phyloP scores from a whole-genome alignment of 768 basidiomycete genomes.

The Rhizopogon sp. region DNA sequence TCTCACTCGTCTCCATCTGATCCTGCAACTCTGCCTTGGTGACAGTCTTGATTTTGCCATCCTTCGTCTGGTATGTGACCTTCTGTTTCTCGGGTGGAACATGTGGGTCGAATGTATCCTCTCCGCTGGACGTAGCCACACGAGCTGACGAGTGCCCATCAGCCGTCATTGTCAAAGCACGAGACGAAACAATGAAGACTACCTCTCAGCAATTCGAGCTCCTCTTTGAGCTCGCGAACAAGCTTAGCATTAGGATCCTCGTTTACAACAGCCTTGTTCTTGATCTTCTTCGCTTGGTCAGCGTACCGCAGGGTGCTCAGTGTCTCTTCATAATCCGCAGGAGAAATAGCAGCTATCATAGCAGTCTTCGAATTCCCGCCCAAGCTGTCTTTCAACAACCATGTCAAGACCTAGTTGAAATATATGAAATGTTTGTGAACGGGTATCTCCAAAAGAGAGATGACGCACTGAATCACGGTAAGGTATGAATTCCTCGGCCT shows the following conservation, averaged over 20 bases:
- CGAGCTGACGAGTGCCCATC: constrained; percentile 45
- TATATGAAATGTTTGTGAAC: background rate
- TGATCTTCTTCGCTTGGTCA: constrained; percentile 99
- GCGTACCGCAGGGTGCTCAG: constrained; percentile 96
- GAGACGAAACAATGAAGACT: constrained; percentile 17
- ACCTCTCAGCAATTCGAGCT: constrained; percentile 89
- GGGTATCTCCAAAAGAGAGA: background rate
- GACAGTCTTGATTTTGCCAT: constrained; percentile 91
- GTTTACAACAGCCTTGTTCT: constrained; percentile 98
- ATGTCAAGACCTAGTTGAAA: constrained; percentile 76
- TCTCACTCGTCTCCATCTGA: constrained; percentile 93
- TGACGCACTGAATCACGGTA: constrained; percentile 90
- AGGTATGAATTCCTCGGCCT: constrained; percentile 89
- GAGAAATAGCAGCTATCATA: constrained; percentile 98
- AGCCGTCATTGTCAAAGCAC: background rate
- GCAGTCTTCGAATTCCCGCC: constrained; percentile 98
- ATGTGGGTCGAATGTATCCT: constrained; percentile 79
- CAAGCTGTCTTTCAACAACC: constrained; percentile 96
- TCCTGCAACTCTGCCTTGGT: constrained; percentile 97
- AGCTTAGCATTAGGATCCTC: constrained; percentile 99
- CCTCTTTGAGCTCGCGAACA: constrained; percentile 97
- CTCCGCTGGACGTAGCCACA: constrained; percentile 61
- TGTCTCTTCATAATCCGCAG: constrained; percentile 98
- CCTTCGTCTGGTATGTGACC: constrained; percentile 89
- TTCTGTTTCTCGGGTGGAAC: constrained; percentile 94